Base-by-base conservation (phyloP, 2,329 filamentous ascomycete species). In the Neospermospora avenae region DNA sequence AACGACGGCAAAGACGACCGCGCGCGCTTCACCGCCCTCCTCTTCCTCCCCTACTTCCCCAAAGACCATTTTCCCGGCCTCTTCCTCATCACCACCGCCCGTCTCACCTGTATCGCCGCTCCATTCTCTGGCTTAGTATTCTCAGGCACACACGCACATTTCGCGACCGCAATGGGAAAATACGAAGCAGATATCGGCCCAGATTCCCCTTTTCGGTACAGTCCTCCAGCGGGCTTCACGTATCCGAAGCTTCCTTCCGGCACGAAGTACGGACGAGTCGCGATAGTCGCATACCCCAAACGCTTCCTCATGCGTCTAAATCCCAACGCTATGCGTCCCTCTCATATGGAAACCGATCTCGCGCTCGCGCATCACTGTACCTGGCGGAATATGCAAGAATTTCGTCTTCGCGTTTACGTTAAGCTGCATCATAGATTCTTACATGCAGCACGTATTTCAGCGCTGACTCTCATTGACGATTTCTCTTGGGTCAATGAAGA, bases 1-100 rank as follows among this genome's bases (percentile, higher is more conserved):
- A 56, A 44, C 34, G 56, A 58, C 31, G 46, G 46, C 18, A 51
- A 52, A 24, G 56, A 60, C 25, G 58, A 55, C 22, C 51, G 39
- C n/a, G 14, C 28, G 3, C 41, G 49, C 42, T 44, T 59, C 37
- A 54, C 49, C 8, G 41, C 45, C 16, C 20, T 59, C 20, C 57
- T 59, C 18, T 54, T 48, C 48, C 48, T 59, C 11, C 35, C 49
- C n/a, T 45, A 59, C 14, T 45, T 59, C 35, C 57, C 57, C 0
- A 52, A 14, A 6, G 37, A 44, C 25, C 22, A 51, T n/a, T 58
- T 53, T 22, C 56, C 45, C 8, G 46, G 56, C 16, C 56, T 46
- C 5, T 58, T 58, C 46, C 46, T 51, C 22, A 52, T 58, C 20
- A 58, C 56, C 34, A 58, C 45, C 24, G 46, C 56, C 16, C 34